Evolutionary conservation across 75 land plant species (phyloP).

Genomic region (Picea glauca): DNA sequence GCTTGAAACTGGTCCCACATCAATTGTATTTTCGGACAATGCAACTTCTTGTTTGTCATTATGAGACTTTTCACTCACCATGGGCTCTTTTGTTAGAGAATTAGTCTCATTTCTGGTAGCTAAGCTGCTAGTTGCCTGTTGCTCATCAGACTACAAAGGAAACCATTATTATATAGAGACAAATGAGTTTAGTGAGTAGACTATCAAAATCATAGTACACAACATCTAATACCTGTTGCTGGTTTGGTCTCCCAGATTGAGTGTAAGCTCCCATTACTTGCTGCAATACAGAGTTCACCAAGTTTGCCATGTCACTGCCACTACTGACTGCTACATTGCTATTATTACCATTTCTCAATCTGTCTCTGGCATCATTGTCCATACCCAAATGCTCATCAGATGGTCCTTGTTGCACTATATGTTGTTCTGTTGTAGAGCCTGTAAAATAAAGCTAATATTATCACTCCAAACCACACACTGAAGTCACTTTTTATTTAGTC

Average conservation of each 20-base stretch:
- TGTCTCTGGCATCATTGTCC: background rate
- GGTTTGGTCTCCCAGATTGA: slow-evolving; percentile 4
- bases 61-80: background rate
- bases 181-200: background rate
- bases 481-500: background rate
- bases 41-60: background rate
- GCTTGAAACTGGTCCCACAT: slow-evolving; percentile 1
- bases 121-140: background rate
- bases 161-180: background rate
- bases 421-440: background rate
- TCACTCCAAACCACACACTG: background rate
- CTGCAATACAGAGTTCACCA: slow-evolving; percentile 2
- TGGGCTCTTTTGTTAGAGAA: background rate
- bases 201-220: background rate
- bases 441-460: background rate
- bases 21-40: background rate
- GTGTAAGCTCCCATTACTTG: background rate
- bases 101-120: background rate
- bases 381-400: background rate
- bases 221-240: slow-evolving; percentile 7
- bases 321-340: background rate
- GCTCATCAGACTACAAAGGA: background rate
- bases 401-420: background rate
- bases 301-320: background rate
- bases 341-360: background rate